Evolutionary conservation across 192 early-diverging fungal genomes (phyloP), one percentile per base, ranked within the genome.

Genomic region (Chytriomyces sp.): DNA sequence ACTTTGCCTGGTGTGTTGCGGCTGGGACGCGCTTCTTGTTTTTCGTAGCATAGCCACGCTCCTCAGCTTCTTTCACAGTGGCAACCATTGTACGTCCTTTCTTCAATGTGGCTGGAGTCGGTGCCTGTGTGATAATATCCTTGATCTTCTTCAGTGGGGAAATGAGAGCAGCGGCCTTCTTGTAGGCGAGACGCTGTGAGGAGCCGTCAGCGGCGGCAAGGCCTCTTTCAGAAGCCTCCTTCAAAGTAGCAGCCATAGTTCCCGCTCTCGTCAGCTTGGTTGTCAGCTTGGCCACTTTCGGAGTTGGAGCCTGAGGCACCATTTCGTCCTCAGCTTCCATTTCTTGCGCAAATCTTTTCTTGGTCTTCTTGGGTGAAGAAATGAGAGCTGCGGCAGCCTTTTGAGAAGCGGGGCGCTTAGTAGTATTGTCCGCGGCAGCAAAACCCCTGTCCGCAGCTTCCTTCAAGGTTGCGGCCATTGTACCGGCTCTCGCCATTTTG

Each of bases 391-490:
- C 44, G 17, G 44, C 44, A 49, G 44, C 44, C 22, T 49, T 49
- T 14, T 14, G 22, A n/a, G 44, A 14, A 49, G 44, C 14, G 44
- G 44, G 17, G 14, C 59, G 30, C 12, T 61, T 33, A 37, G 32
- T 33, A 36, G 32, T 36, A 25, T 37, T 37, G 14, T 61, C 59
- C 17, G 32, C 59, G 4, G 59, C 59, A 61, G 32, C 59, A 61
- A 61, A 61, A 37, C 59, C 59, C 3, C 59, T 30, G 14, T 31
- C 30, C 34, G 32, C 33, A 36, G 59, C 59, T 36, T 61, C 59
- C 36, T 61, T 61, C 17, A 61, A 3, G 12, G 59, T 61, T 61
- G 59, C 59, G 19, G 59, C 59, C 59, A 61, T 61, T 17, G 59
- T 61, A 25, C 32, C 30, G 22, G 59, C 59, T 33, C 33, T 31